Base-by-base conservation (phyloP, 2,329 filamentous ascomycete species). In the Pseudocercospora musae region DNA sequence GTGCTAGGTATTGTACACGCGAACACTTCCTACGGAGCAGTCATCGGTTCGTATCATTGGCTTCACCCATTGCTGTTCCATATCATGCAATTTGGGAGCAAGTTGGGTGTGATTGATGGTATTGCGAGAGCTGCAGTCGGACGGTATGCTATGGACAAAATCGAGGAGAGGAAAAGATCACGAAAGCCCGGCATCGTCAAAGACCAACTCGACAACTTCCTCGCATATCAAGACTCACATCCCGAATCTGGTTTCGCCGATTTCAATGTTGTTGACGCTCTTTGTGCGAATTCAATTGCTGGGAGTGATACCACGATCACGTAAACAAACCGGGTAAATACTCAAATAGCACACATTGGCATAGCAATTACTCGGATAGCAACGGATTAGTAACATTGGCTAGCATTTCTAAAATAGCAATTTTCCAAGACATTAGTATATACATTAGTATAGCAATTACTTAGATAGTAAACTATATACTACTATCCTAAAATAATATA, bases 71-170 rank as follows among this genome's bases (percentile, higher is more conserved):
- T 79, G 62, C 73, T 78, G 60, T 66, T 68, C 23, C 63, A 76
- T 8, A 68, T 66, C 57, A 77, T 75, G 0, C 59, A 73, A 21
- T 71, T 78, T 42, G 76, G 77, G 1, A 78, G 76, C 59, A 69
- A 71, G 25, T 71, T 79, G 0, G 74, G 68, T 1, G 66, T 77
- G 23, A 74, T 23, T 20, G 21, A 33, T 27, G 55, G 33, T 1
- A 29, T 9, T 23, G 33, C 55, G 2, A 2, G 23, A 54, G 70
- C 68, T 15, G 73, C 68, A 42, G 59, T 79, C 2, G 65, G 73
- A 6, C 71, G 71, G 18, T 40, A 57, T 18, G 55, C 31, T 33
- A 1, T 48, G 21, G 8, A 8, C 2, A 53, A 18, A 27, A 13
- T 53, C 7, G n/a, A 25, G 11, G 49, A 53, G 49, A 53, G 49